Conservation (phyloP, 129 eudicot species). For the Dittrichia graveolens region DNA sequence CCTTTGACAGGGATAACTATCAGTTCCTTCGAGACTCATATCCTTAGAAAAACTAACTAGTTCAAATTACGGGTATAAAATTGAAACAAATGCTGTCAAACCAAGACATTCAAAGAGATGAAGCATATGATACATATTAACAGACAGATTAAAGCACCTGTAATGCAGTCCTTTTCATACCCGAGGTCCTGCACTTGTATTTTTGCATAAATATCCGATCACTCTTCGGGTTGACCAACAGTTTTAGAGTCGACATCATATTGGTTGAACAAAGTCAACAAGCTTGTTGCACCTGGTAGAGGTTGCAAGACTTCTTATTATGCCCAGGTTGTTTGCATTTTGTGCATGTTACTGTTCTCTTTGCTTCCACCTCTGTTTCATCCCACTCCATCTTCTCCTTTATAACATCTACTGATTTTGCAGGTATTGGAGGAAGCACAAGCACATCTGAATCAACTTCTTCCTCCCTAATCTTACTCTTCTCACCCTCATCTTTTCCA, state of each 20-base stretch:
- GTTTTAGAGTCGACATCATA: not conserved
- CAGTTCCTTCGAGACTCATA: conserved; percentile 9
- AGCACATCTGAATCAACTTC: conserved; percentile 36
- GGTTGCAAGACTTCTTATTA: conserved; percentile 69
- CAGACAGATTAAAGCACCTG: conserved; percentile 21
- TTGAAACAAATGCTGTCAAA: conserved; percentile 26
- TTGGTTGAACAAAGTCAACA: conserved; percentile 35
- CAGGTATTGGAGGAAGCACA: conserved; percentile 69
- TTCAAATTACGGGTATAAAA: conserved; percentile 21
- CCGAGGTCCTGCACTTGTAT: conserved; percentile 16
- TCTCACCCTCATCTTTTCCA: conserved; percentile 24
- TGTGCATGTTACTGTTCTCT: conserved; percentile 76
- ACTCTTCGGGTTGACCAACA: too few relatives aligned
- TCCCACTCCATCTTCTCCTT: conserved; percentile 54
- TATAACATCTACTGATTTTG: conserved; percentile 34
- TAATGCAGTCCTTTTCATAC: conserved; percentile 7
- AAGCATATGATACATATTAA: conserved; percentile 28
- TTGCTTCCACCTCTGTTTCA: conserved; percentile 49
- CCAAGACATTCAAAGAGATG: conserved; percentile 20
- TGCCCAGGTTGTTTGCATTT: conserved; percentile 80
- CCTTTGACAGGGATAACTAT: conserved; percentile 1
- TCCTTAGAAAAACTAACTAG: conserved; percentile 8
- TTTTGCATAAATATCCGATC: not conserved
- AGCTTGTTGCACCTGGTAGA: conserved; percentile 33
- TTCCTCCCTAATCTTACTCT: conserved; percentile 24